phyloP scores from a whole-genome alignment of 805 yeast species.

The Candida yuanshanica region DNA sequence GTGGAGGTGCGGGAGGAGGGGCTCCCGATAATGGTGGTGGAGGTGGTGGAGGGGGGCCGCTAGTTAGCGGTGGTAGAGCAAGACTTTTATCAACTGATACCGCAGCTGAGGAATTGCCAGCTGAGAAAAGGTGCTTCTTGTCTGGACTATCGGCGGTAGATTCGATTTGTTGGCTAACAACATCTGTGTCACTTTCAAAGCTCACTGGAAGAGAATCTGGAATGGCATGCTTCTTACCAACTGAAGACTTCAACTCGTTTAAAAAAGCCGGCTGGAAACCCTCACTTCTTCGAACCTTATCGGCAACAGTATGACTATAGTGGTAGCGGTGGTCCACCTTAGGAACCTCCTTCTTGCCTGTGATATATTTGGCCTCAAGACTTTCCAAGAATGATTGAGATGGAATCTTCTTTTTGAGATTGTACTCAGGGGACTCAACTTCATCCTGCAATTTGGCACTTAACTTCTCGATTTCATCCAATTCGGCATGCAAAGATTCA shows the following conservation, averaged over 20 bases:
- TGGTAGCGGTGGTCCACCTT: conserved; percentile 14
- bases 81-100: conserved; percentile 13
- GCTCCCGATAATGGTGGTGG: conserved; percentile 23
- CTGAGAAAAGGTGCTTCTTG: conserved; percentile 5
- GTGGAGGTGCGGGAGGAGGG: conserved; percentile 26
- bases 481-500: conserved; percentile 34
- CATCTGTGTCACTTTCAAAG: conserved; percentile 6
- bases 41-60: conserved; percentile 15
- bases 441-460: conserved; percentile 17
- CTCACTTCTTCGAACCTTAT: conserved; percentile 28
- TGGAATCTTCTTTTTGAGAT: conserved; percentile 6
- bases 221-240: conserved; percentile 31
- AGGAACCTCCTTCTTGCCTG: conserved; percentile 35
- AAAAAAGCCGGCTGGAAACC: conserved; percentile 44
- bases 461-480: conserved; percentile 24
- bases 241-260: conserved; percentile 47
- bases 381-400: conserved; percentile 22
- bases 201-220: conserved; percentile 3
- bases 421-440: conserved; percentile 7
- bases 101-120: neutral
- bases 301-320: conserved; percentile 19
- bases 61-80: conserved; percentile 24
- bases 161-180: conserved; percentile 3
- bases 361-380: conserved; percentile 40
- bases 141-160: neutral